Evolutionary conservation across 495 filamentous ascomycete species (phyloP).

Genomic region (Letharia columbiana): DNA sequence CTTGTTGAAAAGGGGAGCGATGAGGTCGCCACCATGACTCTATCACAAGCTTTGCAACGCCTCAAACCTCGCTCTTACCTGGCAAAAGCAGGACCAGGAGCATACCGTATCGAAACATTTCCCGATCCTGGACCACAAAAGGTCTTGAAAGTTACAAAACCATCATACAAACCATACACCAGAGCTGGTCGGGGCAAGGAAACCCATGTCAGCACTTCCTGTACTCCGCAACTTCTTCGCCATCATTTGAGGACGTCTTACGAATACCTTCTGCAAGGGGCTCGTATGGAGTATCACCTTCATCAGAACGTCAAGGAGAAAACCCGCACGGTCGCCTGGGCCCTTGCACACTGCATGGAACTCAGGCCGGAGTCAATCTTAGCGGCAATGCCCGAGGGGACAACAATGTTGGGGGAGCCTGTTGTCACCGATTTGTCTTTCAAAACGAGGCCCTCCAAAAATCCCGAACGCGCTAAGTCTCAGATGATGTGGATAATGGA

Average conservation of each 20-base stretch:
- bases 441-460: neutral
- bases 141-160: no score
- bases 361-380: conserved; percentile 6
- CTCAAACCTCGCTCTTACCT: neutral
- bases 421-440: neutral
- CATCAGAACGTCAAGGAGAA: neutral
- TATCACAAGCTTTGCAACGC: neutral
- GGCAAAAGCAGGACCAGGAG: neutral
- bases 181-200: conserved; percentile 1
- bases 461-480: neutral
- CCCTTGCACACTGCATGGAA: neutral
- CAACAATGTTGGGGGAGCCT: conserved; percentile 1
- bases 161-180: neutral
- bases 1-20: neutral
- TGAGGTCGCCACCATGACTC: neutral
- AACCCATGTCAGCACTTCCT: neutral
- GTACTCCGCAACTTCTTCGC: neutral
- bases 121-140: neutral
- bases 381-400: conserved; percentile 6
- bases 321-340: neutral
- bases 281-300: conserved; percentile 1
- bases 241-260: neutral
- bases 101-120: neutral
- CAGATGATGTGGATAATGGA: neutral
- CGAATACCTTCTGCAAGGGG: neutral